phyloP scores from a whole-genome alignment of 176 grass and related monocot species.

The Calamus simplicifolius region DNA sequence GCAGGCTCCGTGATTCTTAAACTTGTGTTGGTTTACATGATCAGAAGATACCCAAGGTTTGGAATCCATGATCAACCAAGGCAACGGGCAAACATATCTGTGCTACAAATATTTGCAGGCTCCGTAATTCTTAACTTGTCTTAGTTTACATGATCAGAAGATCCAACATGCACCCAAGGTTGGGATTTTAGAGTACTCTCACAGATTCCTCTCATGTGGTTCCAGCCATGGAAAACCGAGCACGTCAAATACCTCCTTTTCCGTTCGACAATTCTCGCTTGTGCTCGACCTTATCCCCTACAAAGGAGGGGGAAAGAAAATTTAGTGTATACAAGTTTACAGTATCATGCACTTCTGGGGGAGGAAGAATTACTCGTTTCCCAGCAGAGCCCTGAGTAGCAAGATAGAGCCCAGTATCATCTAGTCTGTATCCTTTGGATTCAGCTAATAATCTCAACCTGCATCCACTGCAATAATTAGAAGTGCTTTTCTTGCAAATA shows the following conservation, averaged over 20 bases:
- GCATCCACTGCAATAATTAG: not conserved
- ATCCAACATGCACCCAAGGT: too few relatives aligned
- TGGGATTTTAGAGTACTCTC: not conserved
- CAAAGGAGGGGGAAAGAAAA: not conserved
- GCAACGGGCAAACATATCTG: too few relatives aligned
- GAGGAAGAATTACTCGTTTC: slow-evolving; percentile 45
- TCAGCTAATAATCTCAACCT: slow-evolving; percentile 86
- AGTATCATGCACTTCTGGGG: not conserved
- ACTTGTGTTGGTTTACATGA: too few relatives aligned
- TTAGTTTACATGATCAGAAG: too few relatives aligned
- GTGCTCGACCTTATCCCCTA: slow-evolving; percentile 56
- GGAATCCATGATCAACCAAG: too few relatives aligned
- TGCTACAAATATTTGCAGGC: too few relatives aligned
- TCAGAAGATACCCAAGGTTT: too few relatives aligned
- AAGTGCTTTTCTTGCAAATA: too few relatives aligned
- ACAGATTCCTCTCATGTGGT: slow-evolving; percentile 73
- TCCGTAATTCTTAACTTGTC: too few relatives aligned
- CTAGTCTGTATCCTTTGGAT: slow-evolving; percentile 74
- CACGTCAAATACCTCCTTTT: slow-evolving; percentile 78
- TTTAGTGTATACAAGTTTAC: not conserved
- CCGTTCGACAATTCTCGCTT: slow-evolving; percentile 54
- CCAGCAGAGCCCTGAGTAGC: slow-evolving; percentile 38
- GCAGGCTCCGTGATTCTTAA: too few relatives aligned
- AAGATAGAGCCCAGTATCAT: slow-evolving; percentile 85
- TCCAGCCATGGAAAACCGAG: slow-evolving; percentile 87